A percentile compares a stretch with the other conserved stretches of the same genome.
Evolutionary conservation across 1,284 basidiomycete species (phyloP).

Genomic region (Fistulinella cinereoalba): DNA sequence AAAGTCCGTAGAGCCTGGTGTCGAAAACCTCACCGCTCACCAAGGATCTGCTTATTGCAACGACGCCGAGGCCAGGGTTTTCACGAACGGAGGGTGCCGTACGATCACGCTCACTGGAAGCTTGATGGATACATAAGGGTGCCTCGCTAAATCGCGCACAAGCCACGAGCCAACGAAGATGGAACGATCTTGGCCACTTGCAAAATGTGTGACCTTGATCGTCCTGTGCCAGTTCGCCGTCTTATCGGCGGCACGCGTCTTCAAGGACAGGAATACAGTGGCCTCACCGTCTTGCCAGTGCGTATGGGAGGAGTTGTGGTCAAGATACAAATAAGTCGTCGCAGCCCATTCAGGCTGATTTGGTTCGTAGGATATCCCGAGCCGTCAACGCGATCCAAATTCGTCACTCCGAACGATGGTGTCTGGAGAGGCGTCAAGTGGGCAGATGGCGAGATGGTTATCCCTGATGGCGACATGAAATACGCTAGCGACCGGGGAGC

Average conservation of each 20-base stretch:
- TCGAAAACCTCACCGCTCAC: conserved; percentile 25
- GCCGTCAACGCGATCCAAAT: conserved; percentile 33
- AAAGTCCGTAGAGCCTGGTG: conserved; percentile 33
- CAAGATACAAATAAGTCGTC: conserved; percentile 26
- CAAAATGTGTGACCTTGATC: conserved; percentile 15
- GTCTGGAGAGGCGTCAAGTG: conserved; percentile 1
- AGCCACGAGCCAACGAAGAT: conserved; percentile 26
- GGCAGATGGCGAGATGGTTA: conserved; percentile 17
- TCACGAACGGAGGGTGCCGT: conserved; percentile 6
- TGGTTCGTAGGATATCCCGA: conserved; percentile 24
- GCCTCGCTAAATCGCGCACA: conserved; percentile 6
- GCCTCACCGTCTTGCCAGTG: conserved; percentile 27
- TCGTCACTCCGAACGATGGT: conserved; percentile 24
- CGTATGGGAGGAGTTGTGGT: conserved; percentile 23
- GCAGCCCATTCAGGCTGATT: conserved; percentile 20
- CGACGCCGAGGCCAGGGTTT: conserved; percentile 18
- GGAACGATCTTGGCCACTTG: conserved; percentile 29
- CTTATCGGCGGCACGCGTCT: not conserved
- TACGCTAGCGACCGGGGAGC: too few species aligned
- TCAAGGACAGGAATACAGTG: conserved; percentile 12
- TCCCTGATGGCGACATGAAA: conserved; percentile 27
- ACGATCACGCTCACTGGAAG: conserved; percentile 20
- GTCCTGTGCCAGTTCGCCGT: conserved; percentile 5
- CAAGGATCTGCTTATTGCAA: conserved; percentile 27
- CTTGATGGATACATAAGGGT: conserved; percentile 25